Evolutionary conservation across 2,329 filamentous ascomycete species (phyloP).

Genomic region (Aspergillus sp.): DNA sequence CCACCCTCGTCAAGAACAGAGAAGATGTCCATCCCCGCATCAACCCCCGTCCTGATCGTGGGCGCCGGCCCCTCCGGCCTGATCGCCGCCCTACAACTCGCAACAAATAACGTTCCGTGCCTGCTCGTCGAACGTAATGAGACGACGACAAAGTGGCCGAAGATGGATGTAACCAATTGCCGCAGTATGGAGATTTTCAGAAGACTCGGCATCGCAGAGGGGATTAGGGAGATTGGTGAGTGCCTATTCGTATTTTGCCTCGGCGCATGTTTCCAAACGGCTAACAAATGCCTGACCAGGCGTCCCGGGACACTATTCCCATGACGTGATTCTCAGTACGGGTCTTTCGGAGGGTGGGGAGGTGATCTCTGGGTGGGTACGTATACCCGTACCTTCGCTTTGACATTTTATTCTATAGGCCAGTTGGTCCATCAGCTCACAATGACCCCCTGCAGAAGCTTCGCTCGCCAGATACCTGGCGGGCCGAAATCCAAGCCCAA

Average conservation of each 20-base stretch:
- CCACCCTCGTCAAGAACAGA: too few relatives aligned
- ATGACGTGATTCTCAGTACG: too few relatives aligned
- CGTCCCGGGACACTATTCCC: too few relatives aligned
- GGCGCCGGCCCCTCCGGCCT: conserved; percentile 33
- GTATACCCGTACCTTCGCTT: too few relatives aligned
- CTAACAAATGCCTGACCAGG: background rate
- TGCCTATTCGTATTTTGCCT: too few relatives aligned
- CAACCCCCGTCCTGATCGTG: conserved; percentile 23
- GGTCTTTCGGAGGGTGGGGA: too few relatives aligned
- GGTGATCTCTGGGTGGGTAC: too few relatives aligned
- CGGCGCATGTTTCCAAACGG: background rate
- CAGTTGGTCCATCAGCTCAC: background rate
- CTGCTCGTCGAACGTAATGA: conserved; percentile 28
- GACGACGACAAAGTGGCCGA: conserved; percentile 41
- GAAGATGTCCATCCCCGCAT: too few relatives aligned
- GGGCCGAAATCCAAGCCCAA: conserved; percentile 25
- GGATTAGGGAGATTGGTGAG: too few relatives aligned
- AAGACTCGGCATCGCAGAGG: background rate
- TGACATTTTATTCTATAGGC: too few relatives aligned
- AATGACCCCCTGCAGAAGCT: background rate
- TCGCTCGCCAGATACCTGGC: conserved; percentile 17
- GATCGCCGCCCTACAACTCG: conserved; percentile 27
- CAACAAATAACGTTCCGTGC: conserved; percentile 24
- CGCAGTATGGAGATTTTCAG: conserved; percentile 8
- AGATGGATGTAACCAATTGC: conserved; percentile 31